A percentile compares a stretch with the other conserved stretches of the same genome.
Evolutionary conservation across 345 rosid genomes (phyloP).

Genomic region (Odontarrhena argentea): DNA sequence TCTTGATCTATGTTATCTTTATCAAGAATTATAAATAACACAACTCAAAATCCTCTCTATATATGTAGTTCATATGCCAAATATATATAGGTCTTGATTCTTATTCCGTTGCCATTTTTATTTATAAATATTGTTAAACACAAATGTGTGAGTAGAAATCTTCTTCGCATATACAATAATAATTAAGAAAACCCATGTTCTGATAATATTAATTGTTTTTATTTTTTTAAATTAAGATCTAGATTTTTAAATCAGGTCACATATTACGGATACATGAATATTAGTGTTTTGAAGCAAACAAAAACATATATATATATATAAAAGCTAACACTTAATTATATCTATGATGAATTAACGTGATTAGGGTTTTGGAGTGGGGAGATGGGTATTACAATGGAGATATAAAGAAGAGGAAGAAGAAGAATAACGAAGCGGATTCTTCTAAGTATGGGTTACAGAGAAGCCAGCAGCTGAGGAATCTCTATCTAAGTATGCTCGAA

Average conservation of each 20-base stretch:
- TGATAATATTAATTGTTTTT: too few relatives aligned
- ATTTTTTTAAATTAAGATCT: neutral
- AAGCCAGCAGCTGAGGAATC: constrained; percentile 69
- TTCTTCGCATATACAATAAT: too few relatives aligned
- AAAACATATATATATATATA: neutral
- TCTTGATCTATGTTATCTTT: neutral
- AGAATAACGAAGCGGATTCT: constrained; percentile 37
- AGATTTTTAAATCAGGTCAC: too few relatives aligned
- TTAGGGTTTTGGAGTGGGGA: constrained; percentile 67
- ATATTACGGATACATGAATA: too few relatives aligned
- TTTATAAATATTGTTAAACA: neutral
- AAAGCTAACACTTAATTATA: neutral
- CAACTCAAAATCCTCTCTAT: neutral
- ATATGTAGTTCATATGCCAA: neutral
- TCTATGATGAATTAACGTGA: neutral
- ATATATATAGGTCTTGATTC: too few relatives aligned
- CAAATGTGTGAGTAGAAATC: too few relatives aligned
- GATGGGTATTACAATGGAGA: constrained; percentile 89
- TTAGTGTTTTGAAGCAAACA: neutral
- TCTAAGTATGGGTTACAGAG: constrained; percentile 60
- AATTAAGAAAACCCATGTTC: too few relatives aligned
- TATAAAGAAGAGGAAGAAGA: constrained; percentile 73
- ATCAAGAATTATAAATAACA: neutral
- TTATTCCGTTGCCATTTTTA: neutral
- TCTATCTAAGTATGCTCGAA: constrained; percentile 53